phyloP scores from a whole-genome alignment of 129 eudicot species.

The Artemisia tridentata region DNA sequence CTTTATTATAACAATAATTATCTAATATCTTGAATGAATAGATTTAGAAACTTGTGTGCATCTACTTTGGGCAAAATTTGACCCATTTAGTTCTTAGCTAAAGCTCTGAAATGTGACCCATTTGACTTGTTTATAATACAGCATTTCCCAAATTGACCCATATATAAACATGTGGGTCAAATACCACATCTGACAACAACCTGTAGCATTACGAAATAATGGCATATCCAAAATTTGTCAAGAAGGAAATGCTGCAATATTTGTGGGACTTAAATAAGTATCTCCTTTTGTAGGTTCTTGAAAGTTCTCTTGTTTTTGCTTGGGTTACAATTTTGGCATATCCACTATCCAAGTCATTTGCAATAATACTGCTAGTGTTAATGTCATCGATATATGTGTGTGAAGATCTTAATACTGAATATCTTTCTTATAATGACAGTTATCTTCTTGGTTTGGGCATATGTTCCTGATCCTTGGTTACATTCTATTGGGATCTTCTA shows the following conservation, averaged over 20 bases:
- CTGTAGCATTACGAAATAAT: background rate
- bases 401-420: slow-evolving; percentile 1
- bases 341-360: background rate
- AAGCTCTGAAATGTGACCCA: no score
- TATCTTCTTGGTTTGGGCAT: slow-evolving; percentile 82
- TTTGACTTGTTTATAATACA: no score
- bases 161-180: no score
- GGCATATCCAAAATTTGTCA: background rate
- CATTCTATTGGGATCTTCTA: slow-evolving; percentile 81
- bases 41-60: no score
- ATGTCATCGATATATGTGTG: background rate
- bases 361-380: background rate
- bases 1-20: no score
- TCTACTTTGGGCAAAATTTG: no score
- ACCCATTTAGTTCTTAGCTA: no score
- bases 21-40: no score
- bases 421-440: slow-evolving; percentile 39
- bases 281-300: background rate
- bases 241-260: background rate
- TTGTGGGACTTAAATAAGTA: background rate
- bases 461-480: slow-evolving; percentile 83
- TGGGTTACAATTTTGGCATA: background rate
- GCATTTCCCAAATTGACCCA: no score
- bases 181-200: background rate
- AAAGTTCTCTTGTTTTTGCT: background rate